These are phyloP conservation scores for Hypoxylon sp. DNA, from an alignment of 2,329 filamentous ascomycete species.

Conservation along the genomic window DNA sequence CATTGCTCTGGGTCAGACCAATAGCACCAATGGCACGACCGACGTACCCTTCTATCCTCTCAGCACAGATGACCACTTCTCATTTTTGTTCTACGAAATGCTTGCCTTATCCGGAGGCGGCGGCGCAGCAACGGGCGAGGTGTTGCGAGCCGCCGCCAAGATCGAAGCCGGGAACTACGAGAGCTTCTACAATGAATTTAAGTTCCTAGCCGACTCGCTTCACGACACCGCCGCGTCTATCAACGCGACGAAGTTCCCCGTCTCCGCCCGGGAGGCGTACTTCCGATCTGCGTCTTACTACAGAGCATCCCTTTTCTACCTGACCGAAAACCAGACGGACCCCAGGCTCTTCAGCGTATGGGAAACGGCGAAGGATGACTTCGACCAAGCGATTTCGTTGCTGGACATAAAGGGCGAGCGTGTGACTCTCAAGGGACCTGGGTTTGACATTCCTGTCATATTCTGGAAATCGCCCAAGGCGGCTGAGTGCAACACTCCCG, in stretches of 20 bases:
- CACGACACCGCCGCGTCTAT: constrained; percentile 38
- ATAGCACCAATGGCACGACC: constrained; percentile 34
- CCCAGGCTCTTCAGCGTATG: constrained; percentile 59
- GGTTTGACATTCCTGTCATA: constrained; percentile 46
- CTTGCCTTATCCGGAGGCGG: constrained; percentile 36
- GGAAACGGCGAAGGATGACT: constrained; percentile 56
- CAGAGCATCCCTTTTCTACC: constrained; percentile 60
- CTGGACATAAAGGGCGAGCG: constrained; percentile 57
- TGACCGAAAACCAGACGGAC: constrained; percentile 59
- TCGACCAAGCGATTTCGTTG: constrained; percentile 57
- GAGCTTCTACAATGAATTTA: constrained; percentile 47
- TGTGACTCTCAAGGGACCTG: constrained; percentile 51
- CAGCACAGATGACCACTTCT: constrained; percentile 41
- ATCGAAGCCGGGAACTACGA: constrained; percentile 49
- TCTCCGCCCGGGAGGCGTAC: constrained; percentile 51
- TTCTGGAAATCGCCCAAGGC: constrained; percentile 39
- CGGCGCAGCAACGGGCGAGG: constrained; percentile 54
- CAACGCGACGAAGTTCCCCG: constrained; percentile 39
- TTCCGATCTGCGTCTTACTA: constrained; percentile 61
- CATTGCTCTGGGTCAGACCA: constrained; percentile 32
- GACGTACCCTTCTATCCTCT: constrained; percentile 23
- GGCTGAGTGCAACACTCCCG: constrained; percentile 14
- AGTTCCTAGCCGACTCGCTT: constrained; percentile 44
- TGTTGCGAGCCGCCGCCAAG: constrained; percentile 52
- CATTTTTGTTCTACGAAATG: constrained; percentile 33